Conservation (phyloP, 176 grass and related monocot genomes). For the Echinochloa phyllopogon region DNA sequence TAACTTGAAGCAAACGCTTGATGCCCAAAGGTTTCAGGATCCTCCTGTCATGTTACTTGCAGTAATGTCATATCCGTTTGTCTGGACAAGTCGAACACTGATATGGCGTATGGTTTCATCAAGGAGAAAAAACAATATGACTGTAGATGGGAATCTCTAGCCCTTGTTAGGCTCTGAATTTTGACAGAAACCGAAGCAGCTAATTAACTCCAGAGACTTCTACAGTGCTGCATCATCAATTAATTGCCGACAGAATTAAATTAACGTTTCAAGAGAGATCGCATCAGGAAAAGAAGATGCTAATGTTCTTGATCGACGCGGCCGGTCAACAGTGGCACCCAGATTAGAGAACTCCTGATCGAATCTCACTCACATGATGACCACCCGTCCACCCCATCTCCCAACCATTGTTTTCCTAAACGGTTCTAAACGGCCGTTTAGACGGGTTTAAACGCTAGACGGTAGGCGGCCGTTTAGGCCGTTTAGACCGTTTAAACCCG, state of each 20-base stretch:
- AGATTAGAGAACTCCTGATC: conserved; percentile 22
- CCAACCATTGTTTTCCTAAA: no score
- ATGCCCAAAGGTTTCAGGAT: background rate
- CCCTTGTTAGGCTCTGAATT: background rate
- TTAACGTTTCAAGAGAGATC: background rate
- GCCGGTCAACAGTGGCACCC: conserved; percentile 31
- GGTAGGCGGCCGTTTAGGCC: no score
- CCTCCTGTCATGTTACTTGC: background rate
- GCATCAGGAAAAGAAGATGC: background rate
- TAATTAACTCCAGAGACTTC: conserved; percentile 18
- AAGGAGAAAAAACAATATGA: background rate
- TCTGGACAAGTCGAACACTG: background rate
- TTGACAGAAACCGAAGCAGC: conserved; percentile 7
- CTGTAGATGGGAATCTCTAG: conserved; percentile 7
- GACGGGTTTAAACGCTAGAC: no score
- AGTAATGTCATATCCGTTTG: background rate
- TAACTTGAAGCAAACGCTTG: background rate
- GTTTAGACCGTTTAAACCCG: no score
- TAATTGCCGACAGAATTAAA: background rate
- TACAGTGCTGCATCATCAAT: conserved; percentile 14
- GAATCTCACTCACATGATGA: conserved; percentile 25
- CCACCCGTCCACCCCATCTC: background rate
- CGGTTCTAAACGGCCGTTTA: no score
- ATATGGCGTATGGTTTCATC: background rate
- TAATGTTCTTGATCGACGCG: background rate